Percentiles rank a stretch among this genome's conserved stretches.
Conservation (phyloP, 2,329 filamentous ascomycete species). For the Sporothrix pallida region DNA sequence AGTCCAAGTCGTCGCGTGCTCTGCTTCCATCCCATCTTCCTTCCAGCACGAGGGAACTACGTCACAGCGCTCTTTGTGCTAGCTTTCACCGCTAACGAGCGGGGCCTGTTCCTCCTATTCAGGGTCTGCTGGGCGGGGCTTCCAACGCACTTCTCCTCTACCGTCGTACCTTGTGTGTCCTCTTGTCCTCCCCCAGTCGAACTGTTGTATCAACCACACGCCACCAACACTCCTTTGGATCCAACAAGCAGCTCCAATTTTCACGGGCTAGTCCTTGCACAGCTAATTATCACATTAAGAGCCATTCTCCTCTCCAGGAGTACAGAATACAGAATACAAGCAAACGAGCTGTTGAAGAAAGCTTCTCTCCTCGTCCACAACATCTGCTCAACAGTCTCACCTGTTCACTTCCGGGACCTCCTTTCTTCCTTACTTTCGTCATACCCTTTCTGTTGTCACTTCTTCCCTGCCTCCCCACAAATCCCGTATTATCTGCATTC, state of each 20-base stretch:
- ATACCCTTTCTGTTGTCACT: not conserved
- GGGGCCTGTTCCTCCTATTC: not conserved
- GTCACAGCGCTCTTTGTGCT: slow-evolving; percentile 19
- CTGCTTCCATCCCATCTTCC: not conserved
- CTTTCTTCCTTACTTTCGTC: slow-evolving; percentile 13
- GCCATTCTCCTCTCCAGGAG: too few species aligned
- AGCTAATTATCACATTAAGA: not conserved
- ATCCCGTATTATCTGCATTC: slow-evolving; percentile 5
- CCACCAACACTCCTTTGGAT: not conserved
- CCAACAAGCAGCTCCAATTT: not conserved
- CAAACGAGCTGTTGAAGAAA: not conserved
- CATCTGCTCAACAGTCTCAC: not conserved
- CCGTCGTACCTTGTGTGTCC: not conserved
- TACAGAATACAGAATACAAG: too few species aligned
- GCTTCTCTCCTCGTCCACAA: not conserved
- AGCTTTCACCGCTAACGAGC: slow-evolving; percentile 12
- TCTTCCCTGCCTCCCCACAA: not conserved
- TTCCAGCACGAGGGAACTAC: not conserved
- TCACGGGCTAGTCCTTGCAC: not conserved
- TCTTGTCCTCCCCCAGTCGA: not conserved
- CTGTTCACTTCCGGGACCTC: not conserved
- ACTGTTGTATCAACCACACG: not conserved
- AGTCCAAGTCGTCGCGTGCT: not conserved
- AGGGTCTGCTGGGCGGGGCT: slow-evolving; percentile 11
- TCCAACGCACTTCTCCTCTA: not conserved